Conservation (phyloP, 805 yeast species). For the Kodamaea leandrae region DNA sequence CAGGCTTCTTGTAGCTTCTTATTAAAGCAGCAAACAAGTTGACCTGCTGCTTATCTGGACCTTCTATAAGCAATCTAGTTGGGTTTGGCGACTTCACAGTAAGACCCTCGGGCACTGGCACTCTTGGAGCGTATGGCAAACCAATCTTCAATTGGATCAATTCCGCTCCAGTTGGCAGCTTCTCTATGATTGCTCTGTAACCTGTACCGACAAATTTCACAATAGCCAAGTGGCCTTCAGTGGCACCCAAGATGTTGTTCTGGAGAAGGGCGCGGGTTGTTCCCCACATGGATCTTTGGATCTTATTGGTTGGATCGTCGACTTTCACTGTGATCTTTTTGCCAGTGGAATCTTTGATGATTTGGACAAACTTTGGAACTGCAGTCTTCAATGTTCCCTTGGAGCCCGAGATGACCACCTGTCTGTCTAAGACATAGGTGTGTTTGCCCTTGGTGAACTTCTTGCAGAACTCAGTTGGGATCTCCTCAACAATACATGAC, state of each 20-base stretch:
- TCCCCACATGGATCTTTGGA: slow-evolving; percentile 93
- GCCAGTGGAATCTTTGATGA: slow-evolving; percentile 31
- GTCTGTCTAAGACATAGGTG: slow-evolving; percentile 54
- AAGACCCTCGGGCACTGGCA: slow-evolving; percentile 74
- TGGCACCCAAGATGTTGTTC: slow-evolving; percentile 81
- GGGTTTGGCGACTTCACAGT: slow-evolving; percentile 79
- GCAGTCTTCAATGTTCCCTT: slow-evolving; percentile 62
- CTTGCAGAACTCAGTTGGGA: slow-evolving; percentile 53
- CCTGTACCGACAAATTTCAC: slow-evolving; percentile 95
- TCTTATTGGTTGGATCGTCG: slow-evolving; percentile 51
- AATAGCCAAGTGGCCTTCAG: slow-evolving; percentile 88
- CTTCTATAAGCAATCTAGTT: slow-evolving; percentile 81
- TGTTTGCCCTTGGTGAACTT: slow-evolving; percentile 66
- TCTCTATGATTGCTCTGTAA: slow-evolving; percentile 81
- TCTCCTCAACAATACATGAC: slow-evolving; percentile 41
- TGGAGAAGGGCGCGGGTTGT: slow-evolving; percentile 76
- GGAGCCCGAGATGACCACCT: slow-evolving; percentile 70
- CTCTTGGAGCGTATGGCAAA: slow-evolving; percentile 73
- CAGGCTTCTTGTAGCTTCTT: slow-evolving; percentile 89
- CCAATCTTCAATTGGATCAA: slow-evolving; percentile 82
- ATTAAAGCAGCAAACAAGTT: slow-evolving; percentile 84
- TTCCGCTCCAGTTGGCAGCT: slow-evolving; percentile 43
- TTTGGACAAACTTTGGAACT: slow-evolving; percentile 67
- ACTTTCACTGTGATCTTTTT: slow-evolving; percentile 54
- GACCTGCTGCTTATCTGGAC: slow-evolving; percentile 83